Conservation (phyloP, 2,329 filamentous ascomycete genomes). For the Colletotrichum orchidophilum region DNA sequence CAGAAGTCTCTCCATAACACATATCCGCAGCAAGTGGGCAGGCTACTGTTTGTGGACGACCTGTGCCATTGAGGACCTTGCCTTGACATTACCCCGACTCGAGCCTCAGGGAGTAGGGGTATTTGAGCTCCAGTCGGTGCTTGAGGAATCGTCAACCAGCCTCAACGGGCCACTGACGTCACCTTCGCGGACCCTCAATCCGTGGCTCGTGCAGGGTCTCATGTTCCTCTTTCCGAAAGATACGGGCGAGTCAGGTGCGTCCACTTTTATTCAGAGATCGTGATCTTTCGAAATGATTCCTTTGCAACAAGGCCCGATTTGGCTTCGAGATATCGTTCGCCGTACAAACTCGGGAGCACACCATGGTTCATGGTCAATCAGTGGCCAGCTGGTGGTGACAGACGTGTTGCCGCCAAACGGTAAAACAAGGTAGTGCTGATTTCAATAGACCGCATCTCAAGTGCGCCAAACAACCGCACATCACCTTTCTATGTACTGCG, state of each 20-base stretch:
- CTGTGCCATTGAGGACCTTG: not conserved
- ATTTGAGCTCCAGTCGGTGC: conserved; percentile 1
- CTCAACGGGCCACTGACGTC: conserved; percentile 24
- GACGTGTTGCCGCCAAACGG: not conserved
- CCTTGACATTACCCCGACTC: not conserved
- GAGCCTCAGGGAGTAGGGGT: not conserved
- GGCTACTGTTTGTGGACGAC: not conserved
- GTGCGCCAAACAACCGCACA: not conserved
- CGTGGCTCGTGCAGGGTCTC: conserved; percentile 29
- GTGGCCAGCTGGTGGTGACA: not conserved
- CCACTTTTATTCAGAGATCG: conserved; percentile 7
- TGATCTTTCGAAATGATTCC: not conserved
- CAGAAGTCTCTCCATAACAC: not conserved
- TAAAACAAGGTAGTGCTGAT: not conserved
- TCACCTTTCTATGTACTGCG: not conserved
- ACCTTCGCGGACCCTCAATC: conserved; percentile 12
- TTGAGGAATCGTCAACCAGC: conserved; percentile 9
- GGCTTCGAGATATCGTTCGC: not conserved
- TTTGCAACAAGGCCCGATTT: not conserved
- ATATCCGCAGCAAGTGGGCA: not conserved
- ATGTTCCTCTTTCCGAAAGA: not conserved
- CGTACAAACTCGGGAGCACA: not conserved
- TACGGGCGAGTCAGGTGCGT: conserved; percentile 29
- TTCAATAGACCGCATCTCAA: not conserved
- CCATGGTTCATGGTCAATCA: not conserved